Conservation (phyloP, 192 early-diverging fungal species). For the Piromyces finnis region DNA sequence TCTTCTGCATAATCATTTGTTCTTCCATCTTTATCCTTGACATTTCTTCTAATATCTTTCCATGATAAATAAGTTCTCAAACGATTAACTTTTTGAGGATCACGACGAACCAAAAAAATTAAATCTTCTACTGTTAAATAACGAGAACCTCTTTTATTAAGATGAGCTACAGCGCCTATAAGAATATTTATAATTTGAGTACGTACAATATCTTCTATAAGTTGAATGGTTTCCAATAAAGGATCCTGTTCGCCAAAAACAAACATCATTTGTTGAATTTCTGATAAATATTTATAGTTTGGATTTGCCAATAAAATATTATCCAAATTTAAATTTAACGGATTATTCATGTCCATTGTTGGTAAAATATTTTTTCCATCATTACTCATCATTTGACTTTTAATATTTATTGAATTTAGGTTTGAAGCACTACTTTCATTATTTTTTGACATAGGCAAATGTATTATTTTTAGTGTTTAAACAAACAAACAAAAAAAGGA, state of each 20-base stretch:
- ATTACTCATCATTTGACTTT: neutral
- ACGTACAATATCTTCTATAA: constrained; percentile 90
- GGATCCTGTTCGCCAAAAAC: constrained; percentile 91
- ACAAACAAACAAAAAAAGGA: too few species aligned
- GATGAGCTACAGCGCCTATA: constrained; percentile 71
- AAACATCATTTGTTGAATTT: constrained; percentile 99
- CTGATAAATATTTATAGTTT: constrained; percentile 7
- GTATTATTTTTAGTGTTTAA: too few species aligned
- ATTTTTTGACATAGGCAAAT: neutral
- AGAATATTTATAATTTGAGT: constrained; percentile 89
- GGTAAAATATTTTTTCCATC: neutral
- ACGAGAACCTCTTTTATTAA: constrained; percentile 58
- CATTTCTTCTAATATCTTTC: constrained; percentile 90
- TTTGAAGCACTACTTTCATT: neutral
- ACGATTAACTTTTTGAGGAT: constrained; percentile 80
- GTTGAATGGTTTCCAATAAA: constrained; percentile 61
- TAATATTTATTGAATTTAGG: neutral
- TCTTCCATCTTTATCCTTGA: constrained; percentile 46
- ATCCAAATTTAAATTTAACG: neutral
- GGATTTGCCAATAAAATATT: neutral
- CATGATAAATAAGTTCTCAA: constrained; percentile 78
- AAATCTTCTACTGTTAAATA: constrained; percentile 76
- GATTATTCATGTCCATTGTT: neutral
- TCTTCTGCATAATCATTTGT: constrained; percentile 22
- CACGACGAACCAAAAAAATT: constrained; percentile 92